phyloP scores from a whole-genome alignment of 768 basidiomycete genomes.

The Lentinula aciculospora region DNA sequence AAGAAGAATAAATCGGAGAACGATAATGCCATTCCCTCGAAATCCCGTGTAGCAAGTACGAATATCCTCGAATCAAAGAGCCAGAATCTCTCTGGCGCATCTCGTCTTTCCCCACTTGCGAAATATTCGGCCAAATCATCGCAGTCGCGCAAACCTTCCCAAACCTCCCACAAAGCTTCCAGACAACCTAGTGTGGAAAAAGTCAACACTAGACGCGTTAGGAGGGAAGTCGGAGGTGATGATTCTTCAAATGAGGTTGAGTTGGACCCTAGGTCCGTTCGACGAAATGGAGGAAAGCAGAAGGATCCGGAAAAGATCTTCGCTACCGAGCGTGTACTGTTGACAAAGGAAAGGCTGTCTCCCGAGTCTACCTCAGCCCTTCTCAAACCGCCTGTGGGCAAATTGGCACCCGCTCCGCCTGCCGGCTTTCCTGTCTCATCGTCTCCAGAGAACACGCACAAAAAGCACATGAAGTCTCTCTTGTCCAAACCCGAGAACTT shows the following conservation, averaged over 20 bases:
- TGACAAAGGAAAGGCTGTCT: not conserved
- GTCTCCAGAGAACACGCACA: not conserved
- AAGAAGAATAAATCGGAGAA: constrained; percentile 25
- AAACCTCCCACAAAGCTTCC: not conserved
- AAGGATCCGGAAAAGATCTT: not conserved
- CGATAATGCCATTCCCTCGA: not conserved
- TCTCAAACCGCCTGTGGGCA: not conserved
- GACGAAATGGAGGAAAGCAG: not conserved
- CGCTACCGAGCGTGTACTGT: not conserved
- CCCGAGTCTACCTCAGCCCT: not conserved
- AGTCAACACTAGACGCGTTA: not conserved
- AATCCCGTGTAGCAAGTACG: constrained; percentile 6
- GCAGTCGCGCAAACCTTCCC: not conserved
- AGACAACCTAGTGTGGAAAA: not conserved
- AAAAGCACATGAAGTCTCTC: not conserved
- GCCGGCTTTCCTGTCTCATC: not conserved
- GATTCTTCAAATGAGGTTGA: not conserved
- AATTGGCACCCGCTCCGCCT: not conserved
- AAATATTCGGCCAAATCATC: not conserved
- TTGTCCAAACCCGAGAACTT: not conserved
- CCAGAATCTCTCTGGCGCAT: constrained; percentile 6
- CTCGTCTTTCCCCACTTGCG: constrained; percentile 9
- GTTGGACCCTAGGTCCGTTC: not conserved
- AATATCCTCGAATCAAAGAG: not conserved
- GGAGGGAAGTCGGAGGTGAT: too few species aligned